Base-by-base conservation (phyloP, 148 eudicot genomes). In the Camellia sinensis region DNA sequence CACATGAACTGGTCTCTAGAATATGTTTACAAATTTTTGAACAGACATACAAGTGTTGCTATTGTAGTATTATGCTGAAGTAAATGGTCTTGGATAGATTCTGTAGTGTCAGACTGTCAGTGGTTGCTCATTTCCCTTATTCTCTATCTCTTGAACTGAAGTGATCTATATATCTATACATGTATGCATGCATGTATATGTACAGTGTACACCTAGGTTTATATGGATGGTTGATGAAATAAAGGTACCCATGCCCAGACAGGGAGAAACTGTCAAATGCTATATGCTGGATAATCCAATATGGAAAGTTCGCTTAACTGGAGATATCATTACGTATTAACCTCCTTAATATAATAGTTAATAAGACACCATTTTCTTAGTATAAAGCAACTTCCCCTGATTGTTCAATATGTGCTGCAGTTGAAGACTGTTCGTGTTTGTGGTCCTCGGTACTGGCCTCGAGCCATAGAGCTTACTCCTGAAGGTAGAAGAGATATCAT, bases 371-470 rank as follows among this genome's bases (percentile, higher is more conserved):
- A 45, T 11, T 50, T 19, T 64, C 44, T 77, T 60, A 48, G 45
- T 77, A 13, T 63, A 45, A 11, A 4, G 54, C 45, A 11, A 43
- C 41, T 11, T 14, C 14, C 6, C 71, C 22, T 54, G 6, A 37
- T 29, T 50, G 61, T 82, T 85, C n/a, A 66, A 75, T 46, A 73
- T 71, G 53, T 88, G 83, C 74, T 83, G 75, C 93, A 94, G 98
- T 84, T 96, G 72, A 96, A 93, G 84, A 81, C 84, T 61, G 95
- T 96, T 79, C 89, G 93, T 84, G 97, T 96, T 74, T 96, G 98
- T 83, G 99, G 98, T 86, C 99, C 99, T 78, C 94, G 99, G 43
- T 96, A 96, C 83, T 96, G 99, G 99, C 89, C 99, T 71, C 99
- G 92, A 87, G 90, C 90, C 59, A 92, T 92, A 78, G 94, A 92